Conservation (phyloP, 768 basidiomycete genomes). For the Podaxis carcinomalis region DNA sequence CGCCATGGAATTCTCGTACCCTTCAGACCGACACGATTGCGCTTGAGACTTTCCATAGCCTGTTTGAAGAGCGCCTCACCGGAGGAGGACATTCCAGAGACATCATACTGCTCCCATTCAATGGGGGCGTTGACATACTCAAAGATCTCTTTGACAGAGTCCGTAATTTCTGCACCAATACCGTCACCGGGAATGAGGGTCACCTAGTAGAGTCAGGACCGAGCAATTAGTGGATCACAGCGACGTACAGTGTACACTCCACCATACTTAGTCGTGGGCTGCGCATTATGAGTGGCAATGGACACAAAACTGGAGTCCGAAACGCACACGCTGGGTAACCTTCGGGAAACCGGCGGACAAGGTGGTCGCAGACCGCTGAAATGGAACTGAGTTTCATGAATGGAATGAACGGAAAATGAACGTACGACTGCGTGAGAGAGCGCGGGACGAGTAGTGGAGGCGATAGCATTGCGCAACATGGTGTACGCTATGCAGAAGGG, state of each 20-base stretch:
- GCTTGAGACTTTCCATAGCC: constrained; percentile 96
- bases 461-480: constrained; percentile 68
- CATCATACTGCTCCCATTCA: constrained; percentile 98
- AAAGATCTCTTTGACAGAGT: constrained; percentile 99
- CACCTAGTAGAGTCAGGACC: constrained; percentile 50
- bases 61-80: constrained; percentile 95
- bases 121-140: constrained; percentile 97
- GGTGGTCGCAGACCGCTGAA: constrained; percentile 68
- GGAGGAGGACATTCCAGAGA: constrained; percentile 91
- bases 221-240: constrained; percentile 10
- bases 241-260: constrained; percentile 81
- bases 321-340: constrained; percentile 63
- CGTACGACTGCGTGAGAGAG: constrained; percentile 46
- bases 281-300: not conserved
- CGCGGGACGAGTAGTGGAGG: constrained; percentile 51
- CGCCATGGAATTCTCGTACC: constrained; percentile 43
- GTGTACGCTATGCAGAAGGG: constrained; percentile 27
- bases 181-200: constrained; percentile 98
- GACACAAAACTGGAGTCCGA: constrained; percentile 8
- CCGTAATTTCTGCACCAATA: constrained; percentile 94
- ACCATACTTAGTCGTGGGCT: constrained; percentile 88
- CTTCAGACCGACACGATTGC: constrained; percentile 97
- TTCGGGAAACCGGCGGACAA: constrained; percentile 77
- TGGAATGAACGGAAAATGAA: constrained; percentile 1
- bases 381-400: constrained; percentile 9